Evolutionary conservation across 306 rosid species (phyloP).

Genomic region (Cucurbita argyrosperma): DNA sequence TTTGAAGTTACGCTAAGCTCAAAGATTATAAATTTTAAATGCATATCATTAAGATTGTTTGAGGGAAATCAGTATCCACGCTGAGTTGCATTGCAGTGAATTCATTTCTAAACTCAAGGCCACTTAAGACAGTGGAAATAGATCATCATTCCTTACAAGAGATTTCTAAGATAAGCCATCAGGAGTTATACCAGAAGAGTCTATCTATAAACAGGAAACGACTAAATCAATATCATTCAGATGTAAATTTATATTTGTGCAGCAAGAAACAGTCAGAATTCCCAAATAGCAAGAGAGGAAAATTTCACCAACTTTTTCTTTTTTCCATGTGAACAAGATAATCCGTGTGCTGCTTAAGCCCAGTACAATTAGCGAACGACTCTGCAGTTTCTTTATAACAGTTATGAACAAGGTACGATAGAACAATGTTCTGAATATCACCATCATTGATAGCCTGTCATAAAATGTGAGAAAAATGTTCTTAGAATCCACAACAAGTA

Average conservation of each 20-base stretch:
- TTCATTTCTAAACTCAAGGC: not conserved
- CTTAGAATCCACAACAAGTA: not conserved
- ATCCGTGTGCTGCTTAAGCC: conserved; percentile 49
- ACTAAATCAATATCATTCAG: not conserved
- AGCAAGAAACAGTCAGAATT: not conserved
- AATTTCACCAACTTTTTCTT: conserved; percentile 52
- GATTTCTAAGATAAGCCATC: not conserved
- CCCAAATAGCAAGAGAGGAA: not conserved
- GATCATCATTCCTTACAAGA: not conserved
- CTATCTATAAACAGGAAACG: not conserved
- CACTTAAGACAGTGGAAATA: not conserved
- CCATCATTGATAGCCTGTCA: conserved; percentile 56
- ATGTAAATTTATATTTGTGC: not conserved
- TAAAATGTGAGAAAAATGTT: not conserved
- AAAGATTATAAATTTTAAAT: not conserved
- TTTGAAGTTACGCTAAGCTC: not conserved
- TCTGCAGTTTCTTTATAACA: conserved; percentile 68
- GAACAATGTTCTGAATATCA: conserved; percentile 49
- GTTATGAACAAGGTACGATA: conserved; percentile 79
- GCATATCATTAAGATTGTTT: not conserved
- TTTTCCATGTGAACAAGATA: conserved; percentile 60
- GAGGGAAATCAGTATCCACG: not conserved
- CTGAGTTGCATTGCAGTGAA: not conserved
- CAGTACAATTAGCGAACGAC: conserved; percentile 57
- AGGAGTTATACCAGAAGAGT: not conserved